Evolutionary conservation across 2,329 filamentous ascomycete genomes (phyloP).

Genomic region (Xylariaceae sp.): DNA sequence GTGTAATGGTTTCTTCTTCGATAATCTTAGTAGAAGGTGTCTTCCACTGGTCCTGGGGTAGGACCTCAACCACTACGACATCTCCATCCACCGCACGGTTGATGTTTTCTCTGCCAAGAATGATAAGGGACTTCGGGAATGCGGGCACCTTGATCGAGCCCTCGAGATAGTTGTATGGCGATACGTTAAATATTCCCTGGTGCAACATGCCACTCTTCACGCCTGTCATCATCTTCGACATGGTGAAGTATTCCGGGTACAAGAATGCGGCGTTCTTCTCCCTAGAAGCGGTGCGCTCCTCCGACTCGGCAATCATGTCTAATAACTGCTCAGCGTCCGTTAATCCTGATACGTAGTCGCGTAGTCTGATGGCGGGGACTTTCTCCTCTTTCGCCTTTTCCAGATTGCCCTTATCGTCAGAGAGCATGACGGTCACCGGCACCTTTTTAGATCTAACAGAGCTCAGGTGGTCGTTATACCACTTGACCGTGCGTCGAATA

Average conservation of each 20-base stretch:
- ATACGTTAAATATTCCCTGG: conserved; percentile 93
- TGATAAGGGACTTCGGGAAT: conserved; percentile 81
- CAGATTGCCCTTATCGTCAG: conserved; percentile 84
- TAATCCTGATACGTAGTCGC: conserved; percentile 76
- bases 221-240: conserved; percentile 92
- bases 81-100: conserved; percentile 91
- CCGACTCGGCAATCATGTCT: conserved; percentile 85
- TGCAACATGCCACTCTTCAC: conserved; percentile 84
- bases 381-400: conserved; percentile 72
- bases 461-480: conserved; percentile 81
- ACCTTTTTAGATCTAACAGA: conserved; percentile 55
- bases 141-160: conserved; percentile 84
- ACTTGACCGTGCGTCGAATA: conserved; percentile 76
- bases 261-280: conserved; percentile 64
- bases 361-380: conserved; percentile 62
- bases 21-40: conserved; percentile 91
- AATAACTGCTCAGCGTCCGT: conserved; percentile 79
- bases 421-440: conserved; percentile 86
- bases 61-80: conserved; percentile 83
- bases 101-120: conserved; percentile 91
- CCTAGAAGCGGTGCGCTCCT: conserved; percentile 60
- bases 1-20: conserved; percentile 86
- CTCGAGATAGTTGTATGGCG: conserved; percentile 96
- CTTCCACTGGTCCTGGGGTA: conserved; percentile 96
- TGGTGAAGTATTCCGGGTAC: conserved; percentile 82